phyloP scores from a whole-genome alignment of 805 yeast genomes.

The Starmerella tilneyi region DNA sequence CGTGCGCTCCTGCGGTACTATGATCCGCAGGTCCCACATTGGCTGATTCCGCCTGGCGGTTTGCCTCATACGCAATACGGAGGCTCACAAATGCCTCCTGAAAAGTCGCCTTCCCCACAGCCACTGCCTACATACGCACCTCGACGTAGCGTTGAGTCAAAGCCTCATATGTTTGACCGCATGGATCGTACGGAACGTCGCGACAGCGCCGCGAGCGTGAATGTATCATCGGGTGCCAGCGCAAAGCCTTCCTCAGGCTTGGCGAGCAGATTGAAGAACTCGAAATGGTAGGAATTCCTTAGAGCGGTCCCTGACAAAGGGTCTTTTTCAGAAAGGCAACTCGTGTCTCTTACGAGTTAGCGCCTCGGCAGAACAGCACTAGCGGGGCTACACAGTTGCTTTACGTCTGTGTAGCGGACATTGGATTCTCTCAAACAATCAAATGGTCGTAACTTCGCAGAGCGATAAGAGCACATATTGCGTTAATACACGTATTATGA shows the following conservation, averaged over 20 bases:
- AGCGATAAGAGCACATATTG: no score
- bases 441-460: no score
- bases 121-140: background rate
- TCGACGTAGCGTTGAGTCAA: constrained; percentile 1
- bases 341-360: no score
- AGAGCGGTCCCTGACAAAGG: no score
- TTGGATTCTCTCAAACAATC: no score
- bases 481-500: no score
- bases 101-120: constrained; percentile 1
- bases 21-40: constrained; percentile 27
- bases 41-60: constrained; percentile 26
- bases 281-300: constrained; percentile 17
- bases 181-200: constrained; percentile 1
- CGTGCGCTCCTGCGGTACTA: constrained; percentile 38
- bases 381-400: no score
- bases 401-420: no score
- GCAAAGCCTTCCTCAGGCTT: constrained; percentile 16
- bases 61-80: background rate
- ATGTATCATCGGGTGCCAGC: background rate
- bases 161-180: constrained; percentile 12
- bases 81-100: no score
- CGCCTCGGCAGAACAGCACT: no score
- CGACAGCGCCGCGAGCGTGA: background rate
- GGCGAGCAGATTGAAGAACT: constrained; percentile 17
- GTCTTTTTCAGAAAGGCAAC: no score